phyloP scores from a whole-genome alignment of 2,329 filamentous ascomycete genomes.

The Myotisia sp. region DNA sequence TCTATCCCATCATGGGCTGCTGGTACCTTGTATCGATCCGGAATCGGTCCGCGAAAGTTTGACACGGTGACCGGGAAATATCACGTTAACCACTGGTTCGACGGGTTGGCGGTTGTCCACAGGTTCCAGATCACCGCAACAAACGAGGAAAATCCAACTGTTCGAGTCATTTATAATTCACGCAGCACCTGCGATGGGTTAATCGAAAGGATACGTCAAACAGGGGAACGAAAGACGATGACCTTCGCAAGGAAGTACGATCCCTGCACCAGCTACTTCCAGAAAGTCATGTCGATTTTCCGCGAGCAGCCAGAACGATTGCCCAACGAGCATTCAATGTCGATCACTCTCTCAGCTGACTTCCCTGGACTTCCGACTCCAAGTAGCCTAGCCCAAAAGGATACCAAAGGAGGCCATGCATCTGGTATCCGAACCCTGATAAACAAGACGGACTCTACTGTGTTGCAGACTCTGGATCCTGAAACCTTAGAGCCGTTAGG shows the following conservation, averaged over 20 bases:
- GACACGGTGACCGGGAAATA: constrained; percentile 48
- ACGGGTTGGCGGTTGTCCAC: constrained; percentile 58
- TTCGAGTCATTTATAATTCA: constrained; percentile 55
- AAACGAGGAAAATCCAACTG: constrained; percentile 17
- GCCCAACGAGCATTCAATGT: constrained; percentile 41
- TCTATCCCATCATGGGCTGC: constrained; percentile 56
- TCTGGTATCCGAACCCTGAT: constrained; percentile 38
- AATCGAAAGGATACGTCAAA: constrained; percentile 45
- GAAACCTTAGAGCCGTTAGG: constrained; percentile 59
- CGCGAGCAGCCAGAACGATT: constrained; percentile 15
- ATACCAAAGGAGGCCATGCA: constrained; percentile 14
- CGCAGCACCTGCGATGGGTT: constrained; percentile 51
- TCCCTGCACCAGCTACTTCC: constrained; percentile 58
- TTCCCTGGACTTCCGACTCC: constrained; percentile 40
- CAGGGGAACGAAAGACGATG: constrained; percentile 42
- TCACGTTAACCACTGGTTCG: constrained; percentile 63
- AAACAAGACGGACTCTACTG: constrained; percentile 45
- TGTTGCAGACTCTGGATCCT: constrained; percentile 50
- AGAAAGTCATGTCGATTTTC: constrained; percentile 55
- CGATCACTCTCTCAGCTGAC: constrained; percentile 52
- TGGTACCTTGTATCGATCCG: constrained; percentile 59
- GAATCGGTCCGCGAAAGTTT: constrained; percentile 52
- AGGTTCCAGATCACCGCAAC: constrained; percentile 52
- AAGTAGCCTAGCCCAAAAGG: constrained; percentile 13
- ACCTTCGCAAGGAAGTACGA: constrained; percentile 60